Evolutionary conservation across 2,329 filamentous ascomycete species (phyloP).

Genomic region (Penicillium brasilianum): DNA sequence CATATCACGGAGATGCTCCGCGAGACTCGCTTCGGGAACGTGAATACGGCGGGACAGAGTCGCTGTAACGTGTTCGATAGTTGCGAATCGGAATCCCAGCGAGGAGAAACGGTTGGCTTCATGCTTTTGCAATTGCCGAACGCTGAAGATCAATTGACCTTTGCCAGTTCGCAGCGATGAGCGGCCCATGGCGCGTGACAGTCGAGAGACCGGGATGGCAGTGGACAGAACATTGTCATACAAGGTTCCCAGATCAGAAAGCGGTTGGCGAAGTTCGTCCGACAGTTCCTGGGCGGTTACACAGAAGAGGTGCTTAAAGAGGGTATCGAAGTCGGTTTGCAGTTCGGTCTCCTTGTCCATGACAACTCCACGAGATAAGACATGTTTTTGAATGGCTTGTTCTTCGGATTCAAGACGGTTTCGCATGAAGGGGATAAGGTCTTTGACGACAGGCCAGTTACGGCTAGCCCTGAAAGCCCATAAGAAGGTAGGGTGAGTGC

Average conservation of each 20-base stretch:
- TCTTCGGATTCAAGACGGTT: conserved; percentile 65
- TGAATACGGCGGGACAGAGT: conserved; percentile 76
- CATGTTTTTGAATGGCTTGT: conserved; percentile 54
- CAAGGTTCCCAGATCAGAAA: conserved; percentile 69
- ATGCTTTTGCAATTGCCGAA: conserved; percentile 64
- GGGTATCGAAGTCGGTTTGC: conserved; percentile 71
- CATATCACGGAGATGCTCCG: conserved; percentile 67
- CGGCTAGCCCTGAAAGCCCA: conserved; percentile 85
- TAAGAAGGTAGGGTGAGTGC: conserved; percentile 78
- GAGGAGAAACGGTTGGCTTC: conserved; percentile 70
- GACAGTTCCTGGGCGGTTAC: conserved; percentile 77
- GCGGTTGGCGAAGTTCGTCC: conserved; percentile 64
- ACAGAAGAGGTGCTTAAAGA: conserved; percentile 85
- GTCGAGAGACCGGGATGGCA: conserved; percentile 48
- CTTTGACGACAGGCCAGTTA: conserved; percentile 73
- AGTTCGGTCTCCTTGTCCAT: conserved; percentile 56
- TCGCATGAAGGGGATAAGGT: conserved; percentile 73
- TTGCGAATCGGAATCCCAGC: conserved; percentile 78
- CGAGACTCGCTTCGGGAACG: conserved; percentile 67
- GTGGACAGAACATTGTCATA: conserved; percentile 79
- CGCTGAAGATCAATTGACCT: conserved; percentile 81
- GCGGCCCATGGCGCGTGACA: conserved; percentile 36
- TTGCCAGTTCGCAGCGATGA: conserved; percentile 55
- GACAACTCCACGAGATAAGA: conserved; percentile 50
- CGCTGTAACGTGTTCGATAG: conserved; percentile 68